phyloP scores from a whole-genome alignment of 148 eudicot genomes.

The Bassia scoparia region DNA sequence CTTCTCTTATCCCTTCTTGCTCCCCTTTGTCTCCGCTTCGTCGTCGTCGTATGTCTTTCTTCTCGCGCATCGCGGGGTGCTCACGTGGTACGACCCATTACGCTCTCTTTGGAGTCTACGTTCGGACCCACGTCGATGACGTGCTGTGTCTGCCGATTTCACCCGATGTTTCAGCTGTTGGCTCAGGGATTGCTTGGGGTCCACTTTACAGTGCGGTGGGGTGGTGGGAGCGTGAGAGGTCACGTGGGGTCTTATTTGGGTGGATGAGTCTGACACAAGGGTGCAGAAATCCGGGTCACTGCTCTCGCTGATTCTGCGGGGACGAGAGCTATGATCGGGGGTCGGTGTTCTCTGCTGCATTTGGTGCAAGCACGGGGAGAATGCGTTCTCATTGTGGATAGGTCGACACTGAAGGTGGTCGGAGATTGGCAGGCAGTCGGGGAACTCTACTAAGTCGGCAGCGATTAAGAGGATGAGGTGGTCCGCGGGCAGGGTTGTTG shows the following conservation, averaged over 20 bases:
- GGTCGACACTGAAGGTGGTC: constrained; percentile 34
- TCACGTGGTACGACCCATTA: constrained; percentile 49
- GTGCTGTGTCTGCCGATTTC: constrained; percentile 37
- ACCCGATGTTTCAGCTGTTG: constrained; percentile 45
- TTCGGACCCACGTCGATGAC: constrained; percentile 55
- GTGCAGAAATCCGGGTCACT: constrained; percentile 53
- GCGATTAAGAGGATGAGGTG: constrained; percentile 50
- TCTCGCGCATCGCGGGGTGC: constrained; percentile 62
- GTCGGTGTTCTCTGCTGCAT: constrained; percentile 41
- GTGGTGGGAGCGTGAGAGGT: too few relatives aligned
- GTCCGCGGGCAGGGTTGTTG: constrained; percentile 31
- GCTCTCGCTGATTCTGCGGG: constrained; percentile 36
- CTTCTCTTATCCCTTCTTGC: constrained; percentile 46
- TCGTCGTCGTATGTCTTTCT: constrained; percentile 39
- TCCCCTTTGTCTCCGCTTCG: constrained; percentile 44
- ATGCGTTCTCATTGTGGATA: constrained; percentile 52
- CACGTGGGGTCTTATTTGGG: constrained; percentile 53
- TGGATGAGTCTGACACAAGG: constrained; percentile 58
- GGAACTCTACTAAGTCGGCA: constrained; percentile 45
- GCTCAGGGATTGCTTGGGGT: constrained; percentile 42
- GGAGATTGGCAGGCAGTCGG: constrained; percentile 60
- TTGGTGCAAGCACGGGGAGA: constrained; percentile 61
- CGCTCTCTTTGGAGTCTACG: constrained; percentile 38
- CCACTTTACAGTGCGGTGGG: constrained; percentile 41
- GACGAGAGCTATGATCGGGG: constrained; percentile 4